Base-by-base conservation (phyloP, 768 basidiomycete species). In the Pulveroboletus sp. region DNA sequence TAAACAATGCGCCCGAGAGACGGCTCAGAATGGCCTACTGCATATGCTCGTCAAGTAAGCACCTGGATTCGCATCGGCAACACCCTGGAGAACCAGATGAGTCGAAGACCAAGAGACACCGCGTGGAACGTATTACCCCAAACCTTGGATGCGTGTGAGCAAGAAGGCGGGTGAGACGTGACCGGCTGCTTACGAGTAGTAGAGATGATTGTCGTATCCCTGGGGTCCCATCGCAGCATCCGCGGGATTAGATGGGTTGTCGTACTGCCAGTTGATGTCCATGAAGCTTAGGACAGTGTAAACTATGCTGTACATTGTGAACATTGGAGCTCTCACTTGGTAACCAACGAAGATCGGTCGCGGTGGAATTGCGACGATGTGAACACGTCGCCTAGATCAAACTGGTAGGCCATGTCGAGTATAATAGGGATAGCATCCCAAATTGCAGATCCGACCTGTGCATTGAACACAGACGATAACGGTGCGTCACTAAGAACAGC, bases 231-330 rank as follows among this genome's bases (percentile, higher is more conserved):
- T 75, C 5, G 76, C 75, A 24, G 83, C 86, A 43, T 80, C 72
- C 7, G 82, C 80, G 12, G 89, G 89, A 60, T 91, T 91, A 6
- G 85, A 11, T 15, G 81, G 85, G 65, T 79, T 74, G 58, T 83
- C 75, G 62, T 73, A 66, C 59, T 91, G 89, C 89, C 89, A 91
- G 51, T 79, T 81, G 41, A 86, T 60, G 56, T 91, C 86, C 86
- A 89, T 89, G 63, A 89, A 89, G 56, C 87, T 90, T 55, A 6
- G 26, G 4, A n/a, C 7, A 17, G 41, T 5, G 26, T 64, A 27
- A 62, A 36, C 8, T 21, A 11, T 32, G 47, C 15, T 10, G 12
- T 30, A 41, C 36, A 8, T 39, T 46, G 36, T 21, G 43, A 8
- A 37, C n/a, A 44, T 8, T 17, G 2, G 2, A 17, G 17, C 30